Base-by-base conservation (phyloP, 2,329 filamentous ascomycete genomes). In the Aureobasidium zeae region DNA sequence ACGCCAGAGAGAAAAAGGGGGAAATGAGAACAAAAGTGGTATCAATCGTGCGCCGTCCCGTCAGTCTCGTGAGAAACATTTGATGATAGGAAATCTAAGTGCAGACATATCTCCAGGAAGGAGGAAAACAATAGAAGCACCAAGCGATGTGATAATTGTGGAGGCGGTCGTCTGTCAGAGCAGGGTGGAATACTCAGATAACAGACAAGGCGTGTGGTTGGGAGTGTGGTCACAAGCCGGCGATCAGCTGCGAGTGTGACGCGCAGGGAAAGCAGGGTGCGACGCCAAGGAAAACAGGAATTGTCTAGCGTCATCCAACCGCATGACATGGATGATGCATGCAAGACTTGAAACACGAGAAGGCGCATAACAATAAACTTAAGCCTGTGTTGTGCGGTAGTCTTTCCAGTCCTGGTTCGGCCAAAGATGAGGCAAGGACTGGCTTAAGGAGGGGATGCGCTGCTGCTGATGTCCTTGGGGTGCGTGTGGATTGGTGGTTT, bases 381-480 rank as follows among this genome's bases (percentile, higher is more conserved):
- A 48, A 9, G 46, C 46, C 20, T 48, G 39, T 15, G 41, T 45
- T 7, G 41, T 48, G 28, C 46, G 46, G 31, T 39, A 39, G 28
- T 48, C 39, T 29, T 44, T 37, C 35, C 34, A 44, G 24, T 39
- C 46, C n/a, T 44, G 46, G 20, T 37, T 25, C 17, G 45, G 45
- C 36, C 36, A 39, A 17, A 43, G 16, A 15, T 33, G 34, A 48
- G 26, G 46, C 46, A 29, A 48, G 21, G 13, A 31, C 38, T 47
- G 48, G 31, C 48, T 50, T 43, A 50, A 48, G 13, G 48, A 50
- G 9, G 48, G 48, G 7, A 50, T 50, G 16, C 48, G 46, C 33
- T 50, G 46, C 44, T 48, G 37, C 11, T 47, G 46, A n/a, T 39
- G 42, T 24, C 22, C 37, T 13, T 38, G 35, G 15, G 26, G 37